Evolutionary conservation across 306 rosid genomes (phyloP).

Genomic region (Casuarina cunninghamiana): DNA sequence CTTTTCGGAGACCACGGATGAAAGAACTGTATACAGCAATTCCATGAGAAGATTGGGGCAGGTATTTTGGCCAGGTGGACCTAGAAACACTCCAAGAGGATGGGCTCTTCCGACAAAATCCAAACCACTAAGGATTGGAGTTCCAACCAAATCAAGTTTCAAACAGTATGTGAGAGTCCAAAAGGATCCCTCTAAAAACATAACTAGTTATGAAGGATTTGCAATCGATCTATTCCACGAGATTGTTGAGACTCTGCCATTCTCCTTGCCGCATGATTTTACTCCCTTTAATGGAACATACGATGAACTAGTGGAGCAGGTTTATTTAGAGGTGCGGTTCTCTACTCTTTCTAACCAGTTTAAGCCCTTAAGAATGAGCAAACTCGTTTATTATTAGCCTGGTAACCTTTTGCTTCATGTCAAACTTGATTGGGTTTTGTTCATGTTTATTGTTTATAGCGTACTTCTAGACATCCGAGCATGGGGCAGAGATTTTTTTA

Average conservation of each 20-base stretch:
- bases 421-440: no score
- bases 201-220: constrained; percentile 27
- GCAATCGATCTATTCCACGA: constrained; percentile 39
- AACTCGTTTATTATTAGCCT: neutral
- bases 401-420: no score
- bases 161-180: constrained; percentile 29
- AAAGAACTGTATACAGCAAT: constrained; percentile 1
- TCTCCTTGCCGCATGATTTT: constrained; percentile 25
- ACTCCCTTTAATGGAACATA: constrained; percentile 36
- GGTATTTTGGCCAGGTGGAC: constrained; percentile 51
- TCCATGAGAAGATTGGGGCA: constrained; percentile 38
- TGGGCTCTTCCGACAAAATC: constrained; percentile 30
- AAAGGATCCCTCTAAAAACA: constrained; percentile 15
- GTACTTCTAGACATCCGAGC: no score
- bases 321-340: constrained; percentile 28
- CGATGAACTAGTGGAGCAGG: constrained; percentile 42
- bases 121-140: constrained; percentile 40
- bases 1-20: constrained; percentile 25
- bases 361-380: neutral
- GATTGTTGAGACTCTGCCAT: constrained; percentile 30
- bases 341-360: neutral
- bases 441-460: no score
- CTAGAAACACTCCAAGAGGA: constrained; percentile 40
- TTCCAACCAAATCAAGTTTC: constrained; percentile 30
- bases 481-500: no score